phyloP scores from a whole-genome alignment of 768 basidiomycete genomes.

The Xanthoconium purpureum region DNA sequence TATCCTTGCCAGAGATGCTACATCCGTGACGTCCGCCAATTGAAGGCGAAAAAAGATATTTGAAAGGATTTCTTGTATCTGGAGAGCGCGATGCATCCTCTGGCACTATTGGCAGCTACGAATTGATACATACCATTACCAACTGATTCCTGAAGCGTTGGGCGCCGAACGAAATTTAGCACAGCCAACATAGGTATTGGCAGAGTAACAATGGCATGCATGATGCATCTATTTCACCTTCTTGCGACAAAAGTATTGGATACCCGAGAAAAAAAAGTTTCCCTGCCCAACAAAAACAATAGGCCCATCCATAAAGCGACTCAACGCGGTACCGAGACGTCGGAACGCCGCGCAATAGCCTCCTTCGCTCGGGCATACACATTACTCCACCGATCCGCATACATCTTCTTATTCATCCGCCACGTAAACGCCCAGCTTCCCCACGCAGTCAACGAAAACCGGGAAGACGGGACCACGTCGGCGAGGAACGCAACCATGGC shows the following conservation, averaged over 20 bases:
- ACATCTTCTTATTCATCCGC: neutral
- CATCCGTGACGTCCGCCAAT: no score
- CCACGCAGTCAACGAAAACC: neutral
- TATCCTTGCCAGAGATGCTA: neutral
- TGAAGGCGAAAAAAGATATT: neutral
- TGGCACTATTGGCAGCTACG: no score
- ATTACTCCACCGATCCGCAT: neutral
- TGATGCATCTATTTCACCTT: no score
- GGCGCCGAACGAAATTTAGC: no score
- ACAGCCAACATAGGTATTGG: no score
- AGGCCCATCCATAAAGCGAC: neutral
- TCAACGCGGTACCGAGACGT: neutral
- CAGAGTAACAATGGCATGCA: no score
- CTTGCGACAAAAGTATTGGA: no score
- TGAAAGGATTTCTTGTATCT: neutral
- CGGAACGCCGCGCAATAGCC: neutral
- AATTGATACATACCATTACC: neutral
- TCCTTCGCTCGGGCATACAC: neutral
- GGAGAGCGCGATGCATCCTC: neutral
- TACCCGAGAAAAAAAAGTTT: neutral
- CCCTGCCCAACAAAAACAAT: neutral
- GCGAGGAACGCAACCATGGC: slow-evolving; percentile 5
- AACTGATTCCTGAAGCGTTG: no score
- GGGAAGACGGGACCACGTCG: neutral
- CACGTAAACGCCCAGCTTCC: neutral